A percentile compares a stretch with the other conserved stretches of the same genome.
Conservation (phyloP, 257 asterid genomes). For the Nicotiana otophora region DNA sequence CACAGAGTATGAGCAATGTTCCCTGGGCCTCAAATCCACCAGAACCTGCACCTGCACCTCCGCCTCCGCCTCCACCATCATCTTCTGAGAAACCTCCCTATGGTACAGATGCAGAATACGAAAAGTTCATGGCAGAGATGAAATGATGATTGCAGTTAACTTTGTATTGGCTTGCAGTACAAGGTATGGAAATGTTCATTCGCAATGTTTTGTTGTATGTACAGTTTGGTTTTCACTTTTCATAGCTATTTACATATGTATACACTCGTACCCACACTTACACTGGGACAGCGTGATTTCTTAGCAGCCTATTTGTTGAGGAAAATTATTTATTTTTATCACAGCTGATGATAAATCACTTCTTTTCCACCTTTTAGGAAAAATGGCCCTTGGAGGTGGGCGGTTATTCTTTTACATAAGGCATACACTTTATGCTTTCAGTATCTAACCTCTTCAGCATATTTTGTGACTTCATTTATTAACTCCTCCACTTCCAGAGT, state of each 20-base stretch:
- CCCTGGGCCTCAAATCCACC: conserved; percentile 85
- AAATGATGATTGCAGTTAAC: conserved; percentile 32
- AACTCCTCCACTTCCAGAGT: neutral
- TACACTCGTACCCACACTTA: neutral
- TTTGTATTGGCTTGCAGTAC: conserved; percentile 5
- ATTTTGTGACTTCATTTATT: neutral
- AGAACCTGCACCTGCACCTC: conserved; percentile 39
- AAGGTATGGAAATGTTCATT: conserved; percentile 13
- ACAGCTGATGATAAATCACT: neutral
- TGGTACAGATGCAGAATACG: conserved; percentile 70
- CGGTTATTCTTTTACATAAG: neutral
- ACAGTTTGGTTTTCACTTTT: conserved; percentile 1
- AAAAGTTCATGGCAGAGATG: conserved; percentile 97
- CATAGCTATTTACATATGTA: neutral
- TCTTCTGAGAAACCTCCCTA: conserved; percentile 49
- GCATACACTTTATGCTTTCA: neutral
- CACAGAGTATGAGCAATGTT: conserved; percentile 54
- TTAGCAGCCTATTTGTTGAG: neutral
- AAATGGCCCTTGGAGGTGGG: neutral
- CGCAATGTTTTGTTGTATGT: neutral
- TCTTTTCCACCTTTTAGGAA: neutral
- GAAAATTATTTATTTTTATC: neutral
- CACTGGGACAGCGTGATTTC: neutral
- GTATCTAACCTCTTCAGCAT: neutral
- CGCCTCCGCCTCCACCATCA: conserved; percentile 34